A percentile compares a stretch with the other conserved stretches of the same genome.
These are phyloP conservation scores for Rugiboletus extremiorientalis DNA, from an alignment of 1,284 basidiomycete species.

Conservation along the genomic window DNA sequence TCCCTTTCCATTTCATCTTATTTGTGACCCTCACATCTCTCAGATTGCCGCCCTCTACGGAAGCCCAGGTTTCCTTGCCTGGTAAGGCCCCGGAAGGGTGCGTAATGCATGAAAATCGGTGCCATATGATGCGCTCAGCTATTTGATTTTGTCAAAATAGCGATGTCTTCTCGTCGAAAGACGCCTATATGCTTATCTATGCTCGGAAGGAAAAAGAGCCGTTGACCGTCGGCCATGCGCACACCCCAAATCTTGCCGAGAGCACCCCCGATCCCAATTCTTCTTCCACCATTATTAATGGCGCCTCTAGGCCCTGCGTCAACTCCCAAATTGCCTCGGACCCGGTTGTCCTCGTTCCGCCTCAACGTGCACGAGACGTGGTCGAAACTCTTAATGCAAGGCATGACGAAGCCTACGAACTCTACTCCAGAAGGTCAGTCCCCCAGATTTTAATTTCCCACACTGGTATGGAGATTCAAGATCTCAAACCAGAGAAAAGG, in stretches of 20 bases:
- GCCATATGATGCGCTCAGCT: slow-evolving; percentile 13
- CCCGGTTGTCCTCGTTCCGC: slow-evolving; percentile 40
- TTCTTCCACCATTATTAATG: slow-evolving; percentile 19
- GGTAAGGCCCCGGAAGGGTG: slow-evolving; percentile 28
- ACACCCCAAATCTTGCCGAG: slow-evolving; percentile 23
- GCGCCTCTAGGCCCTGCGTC: slow-evolving; percentile 12
- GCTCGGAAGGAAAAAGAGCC: slow-evolving; percentile 41
- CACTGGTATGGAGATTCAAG: slow-evolving; percentile 16
- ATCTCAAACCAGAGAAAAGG: slow-evolving; percentile 41
- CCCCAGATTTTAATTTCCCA: slow-evolving; percentile 16
- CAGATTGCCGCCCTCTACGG: slow-evolving; percentile 23
- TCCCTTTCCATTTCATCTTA: slow-evolving; percentile 21
- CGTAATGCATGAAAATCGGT: slow-evolving; percentile 11
- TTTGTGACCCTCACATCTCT: slow-evolving; percentile 10
- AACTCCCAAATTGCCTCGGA: slow-evolving; percentile 12
- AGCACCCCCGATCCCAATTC: slow-evolving; percentile 16
- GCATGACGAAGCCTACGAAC: slow-evolving; percentile 52
- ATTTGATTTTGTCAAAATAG: slow-evolving; percentile 30
- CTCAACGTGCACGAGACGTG: slow-evolving; percentile 50
- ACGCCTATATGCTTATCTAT: slow-evolving; percentile 94
- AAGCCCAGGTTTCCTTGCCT: slow-evolving; percentile 27
- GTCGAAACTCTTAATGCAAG: slow-evolving; percentile 56
- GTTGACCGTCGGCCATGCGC: slow-evolving; percentile 16
- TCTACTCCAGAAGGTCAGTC: slow-evolving; percentile 50
- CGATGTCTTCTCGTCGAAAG: slow-evolving; percentile 60